Evolutionary conservation across 495 filamentous ascomycete species (phyloP).

Genomic region (Oidiodendron maius): DNA sequence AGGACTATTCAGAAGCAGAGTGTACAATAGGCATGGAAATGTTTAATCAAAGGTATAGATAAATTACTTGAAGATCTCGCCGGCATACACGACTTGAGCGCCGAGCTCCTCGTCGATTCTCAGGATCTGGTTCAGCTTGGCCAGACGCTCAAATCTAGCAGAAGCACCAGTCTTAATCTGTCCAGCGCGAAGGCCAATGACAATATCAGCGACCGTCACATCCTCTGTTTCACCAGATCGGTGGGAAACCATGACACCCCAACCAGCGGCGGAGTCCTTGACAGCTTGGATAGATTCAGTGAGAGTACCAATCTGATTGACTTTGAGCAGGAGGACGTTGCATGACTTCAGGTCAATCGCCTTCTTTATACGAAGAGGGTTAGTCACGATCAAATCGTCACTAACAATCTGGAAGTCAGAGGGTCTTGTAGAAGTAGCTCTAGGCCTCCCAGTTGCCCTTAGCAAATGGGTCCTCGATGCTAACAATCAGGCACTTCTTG

Average conservation of each 20-base stretch:
- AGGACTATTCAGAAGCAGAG: too few relatives aligned
- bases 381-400: constrained; percentile 91
- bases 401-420: constrained; percentile 97
- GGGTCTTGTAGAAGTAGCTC: constrained; percentile 99
- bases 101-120: constrained; percentile 99
- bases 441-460: constrained; percentile 91
- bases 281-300: constrained; percentile 99
- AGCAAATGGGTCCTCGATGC: constrained; percentile 65
- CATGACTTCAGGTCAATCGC: constrained; percentile 97
- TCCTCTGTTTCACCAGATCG: constrained; percentile 94
- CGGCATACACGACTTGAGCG: constrained; percentile 82
- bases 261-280: constrained; percentile 94
- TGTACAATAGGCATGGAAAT: too few relatives aligned
- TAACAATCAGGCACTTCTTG: constrained; percentile 95
- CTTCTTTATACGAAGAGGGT: constrained; percentile 98
- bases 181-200: constrained; percentile 89
- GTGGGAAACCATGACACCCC: constrained; percentile 99
- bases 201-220: constrained; percentile 97
- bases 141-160: constrained; percentile 90
- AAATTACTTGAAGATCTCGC: constrained; percentile 87
- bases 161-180: constrained; percentile 99
- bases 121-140: constrained; percentile 98
- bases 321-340: constrained; percentile 97
- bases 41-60: too few relatives aligned
- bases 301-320: constrained; percentile 99